Percentiles rank a stretch among this genome's conserved stretches.
These are phyloP conservation scores for Tetracladium setigerum DNA, from an alignment of 495 filamentous ascomycete species.

Conservation along the genomic window DNA sequence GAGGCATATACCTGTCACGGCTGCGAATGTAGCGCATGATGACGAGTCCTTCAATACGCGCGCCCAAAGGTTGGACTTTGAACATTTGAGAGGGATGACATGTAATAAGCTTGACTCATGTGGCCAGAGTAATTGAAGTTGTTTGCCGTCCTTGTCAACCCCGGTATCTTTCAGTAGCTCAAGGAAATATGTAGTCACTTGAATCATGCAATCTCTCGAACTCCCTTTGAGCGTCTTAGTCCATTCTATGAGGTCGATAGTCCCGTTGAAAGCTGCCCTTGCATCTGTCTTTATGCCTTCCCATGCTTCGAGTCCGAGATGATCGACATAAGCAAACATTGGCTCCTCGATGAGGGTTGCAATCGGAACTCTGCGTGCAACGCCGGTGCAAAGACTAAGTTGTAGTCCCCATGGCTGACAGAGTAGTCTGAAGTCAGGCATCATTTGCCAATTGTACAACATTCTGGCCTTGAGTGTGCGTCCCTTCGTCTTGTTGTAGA, in stretches of 20 bases:
- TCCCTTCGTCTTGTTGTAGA: neutral
- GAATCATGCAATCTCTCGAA: no score
- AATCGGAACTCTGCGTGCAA: neutral
- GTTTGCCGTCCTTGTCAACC: neutral
- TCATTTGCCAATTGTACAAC: neutral
- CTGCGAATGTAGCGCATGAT: neutral
- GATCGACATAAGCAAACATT: neutral
- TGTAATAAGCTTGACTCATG: neutral
- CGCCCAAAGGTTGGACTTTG: neutral
- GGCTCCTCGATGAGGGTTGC: neutral
- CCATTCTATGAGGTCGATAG: no score
- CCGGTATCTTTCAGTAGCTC: neutral
- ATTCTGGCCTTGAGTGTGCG: neutral
- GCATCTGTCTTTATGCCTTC: neutral
- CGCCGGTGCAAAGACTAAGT: neutral
- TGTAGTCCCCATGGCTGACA: neutral
- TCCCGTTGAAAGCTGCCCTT: no score
- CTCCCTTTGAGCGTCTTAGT: no score
- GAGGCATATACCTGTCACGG: neutral
- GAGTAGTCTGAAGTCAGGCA: neutral
- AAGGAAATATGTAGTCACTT: neutral
- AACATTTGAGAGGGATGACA: neutral
- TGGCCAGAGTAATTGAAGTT: neutral
- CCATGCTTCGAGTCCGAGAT: neutral
- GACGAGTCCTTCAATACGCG: neutral